phyloP scores from a whole-genome alignment of 371 early-diverging fungal genomes.

The Mucor racemosus region DNA sequence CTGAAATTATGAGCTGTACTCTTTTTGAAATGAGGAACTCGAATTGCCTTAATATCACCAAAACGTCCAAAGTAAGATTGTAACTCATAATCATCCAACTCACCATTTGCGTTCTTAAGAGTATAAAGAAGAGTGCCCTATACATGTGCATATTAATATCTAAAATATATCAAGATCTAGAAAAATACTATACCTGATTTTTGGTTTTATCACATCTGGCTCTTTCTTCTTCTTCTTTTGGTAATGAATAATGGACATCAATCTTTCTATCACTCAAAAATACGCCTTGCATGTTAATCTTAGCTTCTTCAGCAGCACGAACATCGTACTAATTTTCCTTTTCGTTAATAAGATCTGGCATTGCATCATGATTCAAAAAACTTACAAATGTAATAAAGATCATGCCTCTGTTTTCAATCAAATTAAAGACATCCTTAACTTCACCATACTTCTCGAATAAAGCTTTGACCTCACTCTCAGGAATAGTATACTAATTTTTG shows the following conservation, averaged over 20 bases:
- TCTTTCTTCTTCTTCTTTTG: slow-evolving; percentile 56
- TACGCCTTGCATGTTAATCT: slow-evolving; percentile 45
- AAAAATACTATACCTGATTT: slow-evolving; percentile 47
- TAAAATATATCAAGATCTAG: too few relatives aligned
- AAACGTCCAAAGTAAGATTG: slow-evolving; percentile 42
- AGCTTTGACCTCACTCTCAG: slow-evolving; percentile 40
- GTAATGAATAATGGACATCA: slow-evolving; percentile 65
- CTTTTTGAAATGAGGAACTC: slow-evolving; percentile 45
- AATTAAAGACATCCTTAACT: slow-evolving; percentile 53
- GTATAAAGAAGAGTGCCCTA: slow-evolving; percentile 61
- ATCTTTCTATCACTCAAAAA: slow-evolving; percentile 49
- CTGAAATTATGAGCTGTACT: slow-evolving; percentile 11
- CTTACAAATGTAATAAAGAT: slow-evolving; percentile 62
- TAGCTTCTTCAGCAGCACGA: slow-evolving; percentile 53
- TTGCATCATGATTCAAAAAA: neutral
- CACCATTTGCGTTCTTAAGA: slow-evolving; percentile 38
- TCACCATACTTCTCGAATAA: slow-evolving; percentile 56
- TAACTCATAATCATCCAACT: slow-evolving; percentile 49
- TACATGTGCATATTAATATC: neutral
- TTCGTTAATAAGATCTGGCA: too few relatives aligned
- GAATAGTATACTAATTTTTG: slow-evolving; percentile 38
- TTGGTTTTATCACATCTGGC: slow-evolving; percentile 54
- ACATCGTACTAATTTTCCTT: slow-evolving; percentile 50
- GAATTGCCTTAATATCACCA: slow-evolving; percentile 58
- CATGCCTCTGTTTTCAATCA: slow-evolving; percentile 58